Evolutionary conservation across 768 basidiomycete genomes (phyloP).

Genomic region (Rhodotorula paludigena): DNA sequence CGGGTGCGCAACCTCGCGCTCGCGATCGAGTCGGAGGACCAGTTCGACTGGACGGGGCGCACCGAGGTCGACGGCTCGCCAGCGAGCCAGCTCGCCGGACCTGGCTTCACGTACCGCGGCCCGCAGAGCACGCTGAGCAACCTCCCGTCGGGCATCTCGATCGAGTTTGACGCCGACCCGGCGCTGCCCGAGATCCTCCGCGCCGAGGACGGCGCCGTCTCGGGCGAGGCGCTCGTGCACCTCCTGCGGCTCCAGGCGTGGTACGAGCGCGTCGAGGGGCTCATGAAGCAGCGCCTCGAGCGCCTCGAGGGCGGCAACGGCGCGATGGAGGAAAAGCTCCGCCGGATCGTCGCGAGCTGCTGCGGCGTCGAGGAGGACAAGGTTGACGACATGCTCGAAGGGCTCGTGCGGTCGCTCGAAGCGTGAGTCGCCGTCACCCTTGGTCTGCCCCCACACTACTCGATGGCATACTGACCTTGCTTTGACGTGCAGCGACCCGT

Average conservation of each 20-base stretch:
- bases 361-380: conserved; percentile 79
- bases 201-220: conserved; percentile 37
- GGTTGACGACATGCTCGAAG: conserved; percentile 87
- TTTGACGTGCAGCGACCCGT: conserved; percentile 59
- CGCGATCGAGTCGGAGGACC: conserved; percentile 70
- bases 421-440: neutral
- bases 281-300: conserved; percentile 66
- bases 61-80: conserved; percentile 50
- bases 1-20: conserved; percentile 77
- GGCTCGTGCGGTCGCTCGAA: conserved; percentile 77
- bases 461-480: neutral
- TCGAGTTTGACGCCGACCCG: conserved; percentile 65
- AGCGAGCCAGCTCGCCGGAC: conserved; percentile 42
- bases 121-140: conserved; percentile 63
- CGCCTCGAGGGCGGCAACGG: conserved; percentile 76
- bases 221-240: conserved; percentile 56
- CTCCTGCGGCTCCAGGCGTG: conserved; percentile 73
- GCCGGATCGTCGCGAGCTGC: conserved; percentile 82
- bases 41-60: conserved; percentile 85
- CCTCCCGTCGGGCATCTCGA: conserved; percentile 61
- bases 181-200: conserved; percentile 57
- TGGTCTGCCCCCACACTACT: neutral
- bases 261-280: conserved; percentile 70
- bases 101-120: conserved; percentile 67
- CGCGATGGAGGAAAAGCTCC: conserved; percentile 69